Conservation (phyloP, 2,329 filamentous ascomycete genomes). For the Colletotrichum higginsianum region DNA sequence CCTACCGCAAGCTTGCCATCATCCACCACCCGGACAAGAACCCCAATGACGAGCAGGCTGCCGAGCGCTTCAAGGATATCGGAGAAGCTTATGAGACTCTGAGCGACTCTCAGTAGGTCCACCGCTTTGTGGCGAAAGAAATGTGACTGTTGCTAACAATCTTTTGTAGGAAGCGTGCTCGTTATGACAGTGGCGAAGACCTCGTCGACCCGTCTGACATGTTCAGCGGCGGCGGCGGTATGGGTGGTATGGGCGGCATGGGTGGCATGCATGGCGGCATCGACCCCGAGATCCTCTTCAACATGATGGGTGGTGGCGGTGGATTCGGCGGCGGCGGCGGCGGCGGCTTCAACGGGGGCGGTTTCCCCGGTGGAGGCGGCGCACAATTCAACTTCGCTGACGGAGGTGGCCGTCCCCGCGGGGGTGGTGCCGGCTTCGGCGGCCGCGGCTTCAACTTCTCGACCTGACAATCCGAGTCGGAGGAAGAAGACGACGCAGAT, state of each 20-base stretch:
- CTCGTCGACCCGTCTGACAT: conserved; percentile 90
- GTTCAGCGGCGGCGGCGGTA: conserved; percentile 77
- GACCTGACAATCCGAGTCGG: conserved; percentile 62
- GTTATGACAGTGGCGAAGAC: conserved; percentile 94
- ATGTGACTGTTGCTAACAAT: conserved; percentile 52
- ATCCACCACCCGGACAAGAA: conserved; percentile 99
- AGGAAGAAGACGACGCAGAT: conserved; percentile 51
- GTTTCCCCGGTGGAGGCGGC: conserved; percentile 65
- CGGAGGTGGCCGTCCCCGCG: conserved; percentile 55
- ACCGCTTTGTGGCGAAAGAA: neutral
- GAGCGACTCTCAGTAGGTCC: conserved; percentile 89
- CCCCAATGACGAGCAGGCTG: conserved; percentile 85
- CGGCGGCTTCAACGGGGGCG: conserved; percentile 64
- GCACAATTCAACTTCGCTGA: conserved; percentile 72
- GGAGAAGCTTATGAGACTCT: conserved; percentile 97
- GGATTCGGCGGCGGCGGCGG: conserved; percentile 66
- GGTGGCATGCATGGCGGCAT: conserved; percentile 75
- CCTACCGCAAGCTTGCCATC: conserved; percentile 95
- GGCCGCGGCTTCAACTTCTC: conserved; percentile 58
- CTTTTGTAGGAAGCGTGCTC: conserved; percentile 79
- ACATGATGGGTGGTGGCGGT: conserved; percentile 82
- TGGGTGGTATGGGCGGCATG: conserved; percentile 81
- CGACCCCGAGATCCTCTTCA: conserved; percentile 84
- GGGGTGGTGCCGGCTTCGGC: conserved; percentile 54
- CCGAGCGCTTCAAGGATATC: conserved; percentile 96